phyloP scores from a whole-genome alignment of 805 yeast genomes.

The Starmerella sp. region DNA sequence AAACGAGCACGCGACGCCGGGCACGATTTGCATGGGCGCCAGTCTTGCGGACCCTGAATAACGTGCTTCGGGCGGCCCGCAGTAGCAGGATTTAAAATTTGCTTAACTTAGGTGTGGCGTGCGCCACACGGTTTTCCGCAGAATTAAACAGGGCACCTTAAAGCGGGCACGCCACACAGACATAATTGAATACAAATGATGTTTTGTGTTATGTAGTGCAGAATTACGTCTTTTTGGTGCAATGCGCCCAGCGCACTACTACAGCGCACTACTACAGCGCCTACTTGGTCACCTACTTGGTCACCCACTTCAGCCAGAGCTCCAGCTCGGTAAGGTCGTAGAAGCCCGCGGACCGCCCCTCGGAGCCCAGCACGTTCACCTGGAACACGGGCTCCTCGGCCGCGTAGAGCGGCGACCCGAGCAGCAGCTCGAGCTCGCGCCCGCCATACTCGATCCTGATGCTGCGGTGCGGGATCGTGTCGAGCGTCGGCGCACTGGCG shows the following conservation, averaged over 20 bases:
- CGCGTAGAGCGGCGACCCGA: slow-evolving; percentile 9
- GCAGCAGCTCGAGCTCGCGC: not conserved
- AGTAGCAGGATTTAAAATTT: too few species aligned
- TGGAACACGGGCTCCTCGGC: slow-evolving; percentile 8
- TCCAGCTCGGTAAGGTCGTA: slow-evolving; percentile 30
- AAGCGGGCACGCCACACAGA: too few species aligned
- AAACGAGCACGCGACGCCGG: too few species aligned
- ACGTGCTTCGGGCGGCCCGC: too few species aligned
- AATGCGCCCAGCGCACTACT: not conserved
- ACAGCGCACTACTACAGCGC: not conserved
- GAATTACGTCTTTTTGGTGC: too few species aligned
- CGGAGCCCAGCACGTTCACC: not conserved
- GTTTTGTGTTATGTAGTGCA: too few species aligned
- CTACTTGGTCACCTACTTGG: not conserved
- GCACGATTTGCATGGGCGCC: too few species aligned
- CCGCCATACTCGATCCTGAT: not conserved
- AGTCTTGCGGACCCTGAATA: too few species aligned
- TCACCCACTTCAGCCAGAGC: slow-evolving; percentile 29
- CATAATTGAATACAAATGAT: too few species aligned
- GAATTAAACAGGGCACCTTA: too few species aligned
- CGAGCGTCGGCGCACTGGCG: not conserved
- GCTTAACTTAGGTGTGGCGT: too few species aligned
- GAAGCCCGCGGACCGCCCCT: slow-evolving; percentile 17
- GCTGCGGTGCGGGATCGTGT: slow-evolving; percentile 4
- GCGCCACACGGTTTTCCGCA: too few species aligned